Evolutionary conservation across 192 early-diverging fungal species (phyloP).

Genomic region (Coemansia sp.): DNA sequence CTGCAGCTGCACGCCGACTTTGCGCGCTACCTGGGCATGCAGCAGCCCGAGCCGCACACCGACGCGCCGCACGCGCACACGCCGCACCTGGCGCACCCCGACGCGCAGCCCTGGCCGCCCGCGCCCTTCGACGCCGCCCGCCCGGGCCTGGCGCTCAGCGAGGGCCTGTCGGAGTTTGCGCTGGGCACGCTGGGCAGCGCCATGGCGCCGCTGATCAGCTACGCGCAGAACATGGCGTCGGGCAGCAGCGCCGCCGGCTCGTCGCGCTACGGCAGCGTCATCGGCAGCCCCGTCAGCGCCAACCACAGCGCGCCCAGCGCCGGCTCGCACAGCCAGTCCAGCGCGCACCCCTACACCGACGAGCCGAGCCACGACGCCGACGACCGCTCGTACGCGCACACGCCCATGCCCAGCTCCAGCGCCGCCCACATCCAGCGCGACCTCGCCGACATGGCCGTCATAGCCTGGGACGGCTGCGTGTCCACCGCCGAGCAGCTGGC

Average conservation of each 20-base stretch:
- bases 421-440: conserved; percentile 30
- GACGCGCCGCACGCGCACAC: neutral
- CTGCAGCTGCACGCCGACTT: conserved; percentile 45
- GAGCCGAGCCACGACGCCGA: neutral
- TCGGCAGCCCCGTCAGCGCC: conserved; percentile 32
- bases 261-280: conserved; percentile 42
- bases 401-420: neutral
- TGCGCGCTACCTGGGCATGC: conserved; percentile 25
- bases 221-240: conserved; percentile 26
- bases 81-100: conserved; percentile 5
- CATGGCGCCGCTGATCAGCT: conserved; percentile 41
- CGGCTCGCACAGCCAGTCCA: conserved; percentile 26
- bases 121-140: neutral
- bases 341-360: conserved; percentile 1
- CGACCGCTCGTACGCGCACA: neutral
- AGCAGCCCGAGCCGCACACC: conserved; percentile 16
- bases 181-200: conserved; percentile 39
- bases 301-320: conserved; percentile 4
- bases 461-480: conserved; percentile 51
- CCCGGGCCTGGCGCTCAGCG: conserved; percentile 29
- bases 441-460: conserved; percentile 37
- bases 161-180: conserved; percentile 49
- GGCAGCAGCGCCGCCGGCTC: conserved; percentile 37
- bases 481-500: conserved; percentile 51
- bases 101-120: neutral